A percentile compares a stretch with the other conserved stretches of the same genome.
Conservation (phyloP, 1,284 basidiomycete genomes). For the Ganoderma resinaceum region DNA sequence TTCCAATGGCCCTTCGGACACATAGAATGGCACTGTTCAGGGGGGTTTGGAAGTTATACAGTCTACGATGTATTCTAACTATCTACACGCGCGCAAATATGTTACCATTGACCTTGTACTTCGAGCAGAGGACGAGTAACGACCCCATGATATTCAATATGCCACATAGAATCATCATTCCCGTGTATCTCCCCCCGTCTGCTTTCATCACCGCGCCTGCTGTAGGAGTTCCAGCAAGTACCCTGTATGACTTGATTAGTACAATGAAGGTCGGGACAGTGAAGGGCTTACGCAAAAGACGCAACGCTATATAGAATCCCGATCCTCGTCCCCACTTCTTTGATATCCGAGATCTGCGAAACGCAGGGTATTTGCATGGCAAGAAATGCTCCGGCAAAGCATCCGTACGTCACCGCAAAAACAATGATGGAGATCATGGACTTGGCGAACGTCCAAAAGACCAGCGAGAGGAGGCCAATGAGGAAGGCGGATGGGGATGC, state of each 20-base stretch:
- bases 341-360: slow-evolving; percentile 51
- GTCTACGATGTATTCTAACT: neutral
- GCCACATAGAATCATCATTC: slow-evolving; percentile 63
- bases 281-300: slow-evolving; percentile 65
- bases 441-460: slow-evolving; percentile 44
- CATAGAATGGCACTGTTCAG: neutral
- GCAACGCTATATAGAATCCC: slow-evolving; percentile 67
- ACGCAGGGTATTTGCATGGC: slow-evolving; percentile 37
- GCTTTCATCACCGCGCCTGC: slow-evolving; percentile 58
- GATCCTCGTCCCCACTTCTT: slow-evolving; percentile 64
- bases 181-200: slow-evolving; percentile 52
- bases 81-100: slow-evolving; percentile 49
- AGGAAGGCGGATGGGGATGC: slow-evolving; percentile 33
- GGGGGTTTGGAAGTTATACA: neutral
- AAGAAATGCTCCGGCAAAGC: slow-evolving; percentile 39
- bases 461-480: slow-evolving; percentile 26
- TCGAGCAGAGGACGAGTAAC: slow-evolving; percentile 54
- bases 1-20: neutral
- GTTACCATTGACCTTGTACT: slow-evolving; percentile 50
- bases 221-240: slow-evolving; percentile 62
- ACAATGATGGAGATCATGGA: slow-evolving; percentile 46
- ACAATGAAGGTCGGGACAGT: neutral
- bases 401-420: slow-evolving; percentile 64
- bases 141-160: slow-evolving; percentile 60
- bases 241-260: slow-evolving; percentile 43